Base-by-base conservation (phyloP, 1,284 basidiomycete genomes). In the Melampsora americana region DNA sequence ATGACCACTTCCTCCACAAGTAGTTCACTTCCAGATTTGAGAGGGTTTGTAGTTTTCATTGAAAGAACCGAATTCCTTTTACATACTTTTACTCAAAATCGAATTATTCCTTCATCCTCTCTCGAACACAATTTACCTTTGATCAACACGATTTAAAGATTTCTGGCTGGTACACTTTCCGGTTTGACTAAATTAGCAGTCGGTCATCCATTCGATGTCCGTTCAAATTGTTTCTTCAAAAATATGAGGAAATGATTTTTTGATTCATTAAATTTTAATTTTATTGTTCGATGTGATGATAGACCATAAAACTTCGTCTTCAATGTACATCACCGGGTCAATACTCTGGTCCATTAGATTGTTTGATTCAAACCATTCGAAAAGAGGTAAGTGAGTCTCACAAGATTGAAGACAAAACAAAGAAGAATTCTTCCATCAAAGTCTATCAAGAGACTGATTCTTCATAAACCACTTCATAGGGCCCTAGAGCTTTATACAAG, bases 291-390 rank as follows among this genome's bases (percentile, higher is more conserved):
- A 1, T 3, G 42, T 44, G 42, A 16, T 44, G 42, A 44, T 6
- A 90, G 80, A 90, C 89, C 18, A 86, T 92, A 80, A 91, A 92
- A 82, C 89, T 89, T 1, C 87, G 90, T 23, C 82, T 92, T 80
- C 90, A 90, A 82, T 90, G 89, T 80, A 86, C 88, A 18, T 87
- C 89, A n/a, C 84, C 86, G n/a, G 89, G 88, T 56, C 88, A 87
- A 18, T 90, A 90, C 81, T 84, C 83, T 30, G 87, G 89, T 30
- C 89, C 90, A 2, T 79, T 90, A 18, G 89, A 91, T 79, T 89
- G 89, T 77, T 83, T 92, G 32, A 80, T 85, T 56, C 87, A 87
- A 78, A 88, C 88, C 5, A 83, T 91, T 16, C 85, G 86, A 68
- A 87, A 87, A 56, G 90, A 92, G 78, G 82, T 82, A 0, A 74